Evolutionary conservation across 1,284 basidiomycete species (phyloP).

Genomic region (Trichosporon asahii): DNA sequence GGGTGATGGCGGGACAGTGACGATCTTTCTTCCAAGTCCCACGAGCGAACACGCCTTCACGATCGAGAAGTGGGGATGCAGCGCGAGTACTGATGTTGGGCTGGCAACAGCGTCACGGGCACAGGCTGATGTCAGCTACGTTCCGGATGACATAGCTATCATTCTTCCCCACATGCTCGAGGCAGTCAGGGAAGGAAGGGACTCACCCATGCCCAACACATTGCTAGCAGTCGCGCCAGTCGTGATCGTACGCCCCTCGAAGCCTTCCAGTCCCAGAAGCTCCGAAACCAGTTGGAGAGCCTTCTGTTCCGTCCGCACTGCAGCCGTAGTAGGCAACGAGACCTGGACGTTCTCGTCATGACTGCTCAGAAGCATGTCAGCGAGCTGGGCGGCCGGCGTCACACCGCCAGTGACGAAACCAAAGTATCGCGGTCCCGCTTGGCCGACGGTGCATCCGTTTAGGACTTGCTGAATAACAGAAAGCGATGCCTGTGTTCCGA

Average conservation of each 20-base stretch:
- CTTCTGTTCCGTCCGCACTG: constrained; percentile 52
- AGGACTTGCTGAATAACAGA: constrained; percentile 39
- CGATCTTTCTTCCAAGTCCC: constrained; percentile 51
- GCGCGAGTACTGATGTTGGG: constrained; percentile 30
- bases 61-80: constrained; percentile 55
- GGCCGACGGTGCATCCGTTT: constrained; percentile 50
- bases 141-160: neutral
- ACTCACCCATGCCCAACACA: constrained; percentile 51
- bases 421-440: constrained; percentile 54
- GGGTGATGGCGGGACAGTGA: constrained; percentile 32
- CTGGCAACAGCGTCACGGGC: constrained; percentile 43
- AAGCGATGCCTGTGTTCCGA: constrained; percentile 39
- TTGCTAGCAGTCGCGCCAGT: constrained; percentile 58
- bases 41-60: constrained; percentile 54
- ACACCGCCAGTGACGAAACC: constrained; percentile 56
- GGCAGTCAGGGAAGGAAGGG: constrained; percentile 11
- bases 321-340: constrained; percentile 50
- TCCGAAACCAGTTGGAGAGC: constrained; percentile 53
- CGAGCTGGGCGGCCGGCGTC: constrained; percentile 52
- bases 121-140: constrained; percentile 35
- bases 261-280: constrained; percentile 48
- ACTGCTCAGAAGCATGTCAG: constrained; percentile 47
- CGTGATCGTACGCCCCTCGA: constrained; percentile 53
- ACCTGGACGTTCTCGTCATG: constrained; percentile 56
- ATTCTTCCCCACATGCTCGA: neutral